phyloP scores from a whole-genome alignment of 768 basidiomycete genomes.

The Cantharellus anzutake region DNA sequence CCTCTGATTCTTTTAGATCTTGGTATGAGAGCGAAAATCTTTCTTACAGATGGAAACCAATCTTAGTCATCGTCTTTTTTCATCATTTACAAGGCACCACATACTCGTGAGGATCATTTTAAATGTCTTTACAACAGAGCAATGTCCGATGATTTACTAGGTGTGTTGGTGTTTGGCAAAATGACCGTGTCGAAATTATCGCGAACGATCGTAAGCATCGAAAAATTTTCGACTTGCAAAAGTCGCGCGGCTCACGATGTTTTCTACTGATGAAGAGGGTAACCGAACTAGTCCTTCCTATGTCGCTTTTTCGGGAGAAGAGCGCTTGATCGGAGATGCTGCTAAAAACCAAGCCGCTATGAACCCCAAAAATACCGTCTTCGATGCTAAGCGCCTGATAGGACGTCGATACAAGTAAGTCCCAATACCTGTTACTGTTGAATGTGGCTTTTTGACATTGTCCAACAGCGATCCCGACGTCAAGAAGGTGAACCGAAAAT shows the following conservation, averaged over 20 bases:
- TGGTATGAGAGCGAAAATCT: not conserved
- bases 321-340: constrained; percentile 96
- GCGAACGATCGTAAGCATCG: constrained; percentile 71
- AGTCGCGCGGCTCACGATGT: constrained; percentile 4
- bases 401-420: constrained; percentile 88
- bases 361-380: constrained; percentile 98
- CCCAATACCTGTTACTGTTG: not conserved
- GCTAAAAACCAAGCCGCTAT: constrained; percentile 98
- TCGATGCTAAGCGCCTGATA: constrained; percentile 98
- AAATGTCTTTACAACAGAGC: constrained; percentile 10
- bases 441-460: not conserved
- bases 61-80: constrained; percentile 1
- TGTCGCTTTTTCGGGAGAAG: constrained; percentile 91
- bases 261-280: constrained; percentile 40
- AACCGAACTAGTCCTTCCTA: constrained; percentile 99
- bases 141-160: constrained; percentile 23
- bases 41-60: not conserved
- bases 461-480: constrained; percentile 66
- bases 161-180: constrained; percentile 99
- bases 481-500: constrained; percentile 41
- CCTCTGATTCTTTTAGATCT: not conserved
- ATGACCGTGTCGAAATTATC: constrained; percentile 99
- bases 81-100: constrained; percentile 51
- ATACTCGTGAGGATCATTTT: constrained; percentile 51
- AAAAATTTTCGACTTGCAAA: constrained; percentile 1